Base-by-base conservation (phyloP, 1,139 yeast species). In the Insectozyma bohioensis region DNA sequence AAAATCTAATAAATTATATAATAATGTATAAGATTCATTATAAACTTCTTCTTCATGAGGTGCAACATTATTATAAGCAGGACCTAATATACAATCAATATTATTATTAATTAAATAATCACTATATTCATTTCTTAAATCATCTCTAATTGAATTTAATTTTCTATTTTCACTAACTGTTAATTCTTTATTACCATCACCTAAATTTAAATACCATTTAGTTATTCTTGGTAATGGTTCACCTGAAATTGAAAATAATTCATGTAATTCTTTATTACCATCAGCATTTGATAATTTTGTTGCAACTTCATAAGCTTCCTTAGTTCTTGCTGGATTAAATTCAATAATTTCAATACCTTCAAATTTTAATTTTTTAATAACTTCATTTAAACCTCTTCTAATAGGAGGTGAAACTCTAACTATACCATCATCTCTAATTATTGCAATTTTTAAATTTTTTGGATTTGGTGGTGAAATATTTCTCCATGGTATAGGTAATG, bases 1-100 rank as follows among this genome's bases (percentile, higher is more conserved):
- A 49, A 76, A 66, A 51, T 80, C 87, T 43, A 80, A 57, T 34
- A 80, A 49, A 52, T 80, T 80, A 68, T 78, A 83, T 44, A 81
- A 68, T 1, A 85, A 58, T 8, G 88, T 81, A 59, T 82, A 82
- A 2, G 86, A 81, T 90, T 92, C 83, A 57, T 81, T 80, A 51
- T 72, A 75, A 7, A 83, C 73, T 35, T 75, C 72, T 30, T 76
- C 79, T 10, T 80, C 76, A 31, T 69, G 72, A 16, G 88, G 86
- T 4, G 94, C 88, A 32, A 80, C 83, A 39, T 83, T 84, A 39
- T 74, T 75, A 52, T 80, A 79, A 6, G 78, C 70, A 30, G 95
- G 94, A 33, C 82, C 68, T 32, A 85, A 58, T 36, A 85, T 67
- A 47, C 80, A 76, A 51, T 85, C 94, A 30, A 84, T 73, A 28